Conservation (phyloP, 2,329 filamentous ascomycete species). For the Parastagonospora avenae region DNA sequence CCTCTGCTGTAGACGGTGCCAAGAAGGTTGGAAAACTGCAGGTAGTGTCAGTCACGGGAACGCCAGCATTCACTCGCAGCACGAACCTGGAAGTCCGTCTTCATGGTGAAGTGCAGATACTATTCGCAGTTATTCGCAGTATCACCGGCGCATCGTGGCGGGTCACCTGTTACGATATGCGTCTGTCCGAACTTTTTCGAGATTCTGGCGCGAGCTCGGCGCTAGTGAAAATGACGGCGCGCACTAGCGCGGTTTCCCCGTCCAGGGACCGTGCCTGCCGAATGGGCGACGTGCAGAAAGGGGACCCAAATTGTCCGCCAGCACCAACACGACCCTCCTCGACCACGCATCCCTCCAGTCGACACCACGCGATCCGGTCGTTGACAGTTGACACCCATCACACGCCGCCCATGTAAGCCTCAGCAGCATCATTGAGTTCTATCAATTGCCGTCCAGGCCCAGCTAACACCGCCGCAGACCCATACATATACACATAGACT, state of each 20-base stretch:
- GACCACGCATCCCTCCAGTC: neutral
- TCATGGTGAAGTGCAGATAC: slow-evolving; percentile 65
- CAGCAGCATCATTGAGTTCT: neutral
- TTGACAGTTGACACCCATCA: too few species aligned
- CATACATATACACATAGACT: slow-evolving; percentile 6
- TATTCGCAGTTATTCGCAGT: neutral
- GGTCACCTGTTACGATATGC: slow-evolving; percentile 19
- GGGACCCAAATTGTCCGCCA: slow-evolving; percentile 47
- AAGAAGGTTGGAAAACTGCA: slow-evolving; percentile 93
- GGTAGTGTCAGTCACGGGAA: slow-evolving; percentile 31
- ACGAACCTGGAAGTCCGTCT: slow-evolving; percentile 95
- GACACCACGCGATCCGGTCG: neutral
- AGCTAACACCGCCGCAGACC: slow-evolving; percentile 29
- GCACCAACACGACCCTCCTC: slow-evolving; percentile 21
- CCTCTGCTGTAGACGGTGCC: slow-evolving; percentile 98
- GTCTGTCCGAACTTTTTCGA: slow-evolving; percentile 44
- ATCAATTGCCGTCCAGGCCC: slow-evolving; percentile 5
- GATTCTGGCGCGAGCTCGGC: slow-evolving; percentile 31
- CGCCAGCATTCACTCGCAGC: neutral
- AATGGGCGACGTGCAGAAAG: slow-evolving; percentile 47
- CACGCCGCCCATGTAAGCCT: neutral
- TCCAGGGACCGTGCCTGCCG: slow-evolving; percentile 46
- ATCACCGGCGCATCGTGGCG: slow-evolving; percentile 25
- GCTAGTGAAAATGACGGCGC: slow-evolving; percentile 19
- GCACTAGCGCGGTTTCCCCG: slow-evolving; percentile 36